Base-by-base conservation (phyloP, 805 yeast species). In the Candida boidinii region DNA sequence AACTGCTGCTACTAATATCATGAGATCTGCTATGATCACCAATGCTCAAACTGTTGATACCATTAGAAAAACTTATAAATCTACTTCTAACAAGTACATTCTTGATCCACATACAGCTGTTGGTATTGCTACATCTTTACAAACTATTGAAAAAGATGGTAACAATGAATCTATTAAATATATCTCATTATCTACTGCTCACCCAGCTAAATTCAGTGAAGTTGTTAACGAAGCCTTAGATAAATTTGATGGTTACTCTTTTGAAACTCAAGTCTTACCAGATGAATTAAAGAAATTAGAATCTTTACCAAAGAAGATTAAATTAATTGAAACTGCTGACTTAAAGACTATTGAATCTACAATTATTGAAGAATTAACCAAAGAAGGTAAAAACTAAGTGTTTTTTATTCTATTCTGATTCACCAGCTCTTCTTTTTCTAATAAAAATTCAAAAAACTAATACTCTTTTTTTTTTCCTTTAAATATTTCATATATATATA, bases 21-120 rank as follows among this genome's bases (percentile, higher is more conserved):
- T 92, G 54, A 79, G 69, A 39, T 80, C 95, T 29, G 85, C 79
- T 50, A 74, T 83, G 54, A 90, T 92, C 29, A 69, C 78, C 28
- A 84, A 92, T 49, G 70, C 66, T 22, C 81, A 81, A 43, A 92
- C 96, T 13, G 65, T 75, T n/a, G 68, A 62, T 12, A 83, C 96
- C 25, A 92, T 92, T 55, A 80, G 74, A 54, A 53, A 66, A 26
- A 68, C 76, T 12, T 92, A 87, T 62, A 57, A 66, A 29, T 44
- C 51, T n/a, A 64, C 77, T 23, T 63, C 68, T 37, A 66, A 73
- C 34, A 69, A 76, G 36, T 92, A 92, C 59, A 82, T 92, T 29
- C 66, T 88, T 45, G 99, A 92, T 56, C 99, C 99, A 28, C 99
- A 92, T 60, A 73, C 95, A 26, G 87, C 99, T 24, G 95, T 92